phyloP scores from a whole-genome alignment of 192 early-diverging fungal species.

The Backusella mclennaniae region DNA sequence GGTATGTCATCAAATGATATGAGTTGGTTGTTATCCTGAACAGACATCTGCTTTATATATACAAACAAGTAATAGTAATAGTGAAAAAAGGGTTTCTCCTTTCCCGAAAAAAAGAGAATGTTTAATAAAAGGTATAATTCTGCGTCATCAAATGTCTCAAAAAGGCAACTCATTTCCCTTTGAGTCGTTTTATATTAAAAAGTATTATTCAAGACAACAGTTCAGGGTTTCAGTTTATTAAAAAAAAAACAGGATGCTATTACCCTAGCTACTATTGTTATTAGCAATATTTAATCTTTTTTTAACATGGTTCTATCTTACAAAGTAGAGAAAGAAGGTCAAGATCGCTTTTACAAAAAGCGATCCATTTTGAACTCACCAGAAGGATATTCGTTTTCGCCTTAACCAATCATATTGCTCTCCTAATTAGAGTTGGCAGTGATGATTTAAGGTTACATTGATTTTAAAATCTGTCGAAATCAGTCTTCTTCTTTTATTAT shows the following conservation, averaged over 20 bases:
- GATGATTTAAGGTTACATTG: too few species aligned
- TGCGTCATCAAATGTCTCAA: neutral
- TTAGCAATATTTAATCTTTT: too few species aligned
- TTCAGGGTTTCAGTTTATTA: neutral
- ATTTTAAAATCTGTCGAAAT: too few species aligned
- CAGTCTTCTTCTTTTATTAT: too few species aligned
- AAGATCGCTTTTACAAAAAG: too few species aligned
- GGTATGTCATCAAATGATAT: neutral
- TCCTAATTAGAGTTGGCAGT: too few species aligned
- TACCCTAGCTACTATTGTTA: neutral
- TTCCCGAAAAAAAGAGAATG: neutral
- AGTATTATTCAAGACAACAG: neutral
- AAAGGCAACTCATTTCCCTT: neutral
- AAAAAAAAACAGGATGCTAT: too few species aligned
- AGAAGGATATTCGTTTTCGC: too few species aligned
- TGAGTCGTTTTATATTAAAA: neutral
- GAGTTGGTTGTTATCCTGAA: neutral
- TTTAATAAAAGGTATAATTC: neutral
- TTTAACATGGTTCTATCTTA: too few species aligned
- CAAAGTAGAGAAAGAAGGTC: too few species aligned
- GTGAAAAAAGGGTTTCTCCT: neutral
- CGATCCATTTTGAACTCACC: too few species aligned
- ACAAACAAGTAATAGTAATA: neutral
- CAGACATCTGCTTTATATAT: neutral
- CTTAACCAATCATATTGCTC: too few species aligned